Evolutionary conservation across 2,329 filamentous ascomycete genomes (phyloP).

Genomic region (Colletotrichum graminicola): DNA sequence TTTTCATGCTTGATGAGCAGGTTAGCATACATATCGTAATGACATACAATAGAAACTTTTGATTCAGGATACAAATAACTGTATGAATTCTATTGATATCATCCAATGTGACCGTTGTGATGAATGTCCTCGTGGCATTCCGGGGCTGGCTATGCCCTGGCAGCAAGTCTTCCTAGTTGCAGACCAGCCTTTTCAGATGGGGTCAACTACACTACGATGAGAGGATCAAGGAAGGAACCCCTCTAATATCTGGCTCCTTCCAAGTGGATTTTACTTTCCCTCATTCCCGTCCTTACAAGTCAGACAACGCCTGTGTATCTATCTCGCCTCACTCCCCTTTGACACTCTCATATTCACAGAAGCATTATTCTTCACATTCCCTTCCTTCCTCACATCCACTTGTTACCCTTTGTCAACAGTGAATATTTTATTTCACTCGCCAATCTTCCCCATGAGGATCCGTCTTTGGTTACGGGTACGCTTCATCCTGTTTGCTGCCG

Average conservation of each 20-base stretch:
- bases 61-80: no score
- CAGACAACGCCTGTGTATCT: neutral
- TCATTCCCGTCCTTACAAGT: neutral
- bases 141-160: no score
- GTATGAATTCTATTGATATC: accelerated
- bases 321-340: slow-evolving; percentile 3
- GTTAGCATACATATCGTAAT: neutral
- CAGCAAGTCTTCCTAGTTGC: neutral
- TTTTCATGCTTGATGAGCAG: neutral
- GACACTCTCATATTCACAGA: neutral
- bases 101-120: neutral
- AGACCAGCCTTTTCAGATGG: no score
- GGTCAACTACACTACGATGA: neutral
- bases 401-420: neutral
- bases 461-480: neutral
- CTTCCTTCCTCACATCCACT: neutral
- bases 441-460: neutral
- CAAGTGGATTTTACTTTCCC: neutral
- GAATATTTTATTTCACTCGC: neutral
- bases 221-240: neutral
- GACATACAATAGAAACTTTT: no score
- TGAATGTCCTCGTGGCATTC: no score
- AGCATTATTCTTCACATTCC: neutral
- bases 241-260: neutral
- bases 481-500: slow-evolving; percentile 1